phyloP scores from a whole-genome alignment of 108 stramenopile genomes.

The Epithemia pelagica region DNA sequence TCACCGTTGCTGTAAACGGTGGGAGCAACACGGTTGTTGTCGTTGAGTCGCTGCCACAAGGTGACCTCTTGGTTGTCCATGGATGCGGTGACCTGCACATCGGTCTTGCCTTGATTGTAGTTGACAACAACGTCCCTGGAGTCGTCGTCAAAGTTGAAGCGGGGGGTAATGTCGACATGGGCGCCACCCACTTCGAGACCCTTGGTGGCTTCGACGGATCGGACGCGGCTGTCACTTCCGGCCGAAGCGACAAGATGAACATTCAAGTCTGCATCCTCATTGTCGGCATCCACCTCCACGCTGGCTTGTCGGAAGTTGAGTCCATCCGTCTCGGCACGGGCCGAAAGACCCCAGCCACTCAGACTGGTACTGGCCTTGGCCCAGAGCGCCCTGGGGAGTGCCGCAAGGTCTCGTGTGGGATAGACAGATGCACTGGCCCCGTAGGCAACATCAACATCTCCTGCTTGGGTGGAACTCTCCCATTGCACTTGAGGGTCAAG shows the following conservation, averaged over 20 bases:
- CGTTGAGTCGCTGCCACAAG: conserved; percentile 64
- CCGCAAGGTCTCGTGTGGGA: conserved; percentile 77
- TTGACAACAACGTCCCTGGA: conserved; percentile 66
- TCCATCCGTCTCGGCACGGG: conserved; percentile 64
- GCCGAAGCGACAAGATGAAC: conserved; percentile 35
- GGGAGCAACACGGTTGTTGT: conserved; percentile 67
- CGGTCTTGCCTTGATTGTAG: conserved; percentile 65
- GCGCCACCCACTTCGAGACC: conserved; percentile 70
- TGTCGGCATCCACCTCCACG: conserved; percentile 62
- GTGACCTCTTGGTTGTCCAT: conserved; percentile 71
- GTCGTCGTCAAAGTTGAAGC: conserved; percentile 54
- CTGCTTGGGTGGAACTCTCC: conserved; percentile 26
- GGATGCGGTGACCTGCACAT: conserved; percentile 57
- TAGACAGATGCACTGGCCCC: conserved; percentile 69
- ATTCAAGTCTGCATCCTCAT: conserved; percentile 63
- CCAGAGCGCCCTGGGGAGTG: conserved; percentile 77
- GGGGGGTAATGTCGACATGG: conserved; percentile 71
- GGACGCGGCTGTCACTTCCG: conserved; percentile 36
- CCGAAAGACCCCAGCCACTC: conserved; percentile 66
- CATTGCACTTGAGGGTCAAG: conserved; percentile 74
- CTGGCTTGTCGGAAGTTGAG: conserved; percentile 37
- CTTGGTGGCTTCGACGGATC: conserved; percentile 67
- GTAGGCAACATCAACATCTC: conserved; percentile 50
- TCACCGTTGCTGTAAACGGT: conserved; percentile 68
- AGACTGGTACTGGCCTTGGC: conserved; percentile 66